Evolutionary conservation across 352 stramenopile species (phyloP).

Genomic region (Phytophthora ramorum): DNA sequence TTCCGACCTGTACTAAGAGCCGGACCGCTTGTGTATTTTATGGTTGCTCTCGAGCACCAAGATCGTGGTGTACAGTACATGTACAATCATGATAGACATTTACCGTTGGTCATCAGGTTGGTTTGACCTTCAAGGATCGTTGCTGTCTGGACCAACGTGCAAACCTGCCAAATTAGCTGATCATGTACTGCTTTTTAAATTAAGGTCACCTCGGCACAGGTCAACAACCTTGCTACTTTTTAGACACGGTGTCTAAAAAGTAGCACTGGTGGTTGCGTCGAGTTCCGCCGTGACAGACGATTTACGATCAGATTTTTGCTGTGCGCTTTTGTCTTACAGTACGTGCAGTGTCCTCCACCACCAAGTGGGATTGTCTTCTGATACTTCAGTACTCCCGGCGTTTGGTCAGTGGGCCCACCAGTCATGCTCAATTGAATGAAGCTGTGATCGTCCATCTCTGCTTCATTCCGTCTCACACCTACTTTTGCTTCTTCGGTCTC

Average conservation of each 20-base stretch:
- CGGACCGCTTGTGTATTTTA: conserved; percentile 9
- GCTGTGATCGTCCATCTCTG: not conserved
- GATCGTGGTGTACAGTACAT: not conserved
- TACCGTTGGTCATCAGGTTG: not conserved
- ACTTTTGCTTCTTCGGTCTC: conserved; percentile 18
- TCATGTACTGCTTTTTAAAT: too few species aligned
- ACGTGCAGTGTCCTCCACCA: not conserved
- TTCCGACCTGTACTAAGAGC: not conserved
- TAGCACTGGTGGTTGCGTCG: not conserved
- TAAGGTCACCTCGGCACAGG: too few species aligned
- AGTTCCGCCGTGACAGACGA: not conserved
- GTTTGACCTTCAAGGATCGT: not conserved
- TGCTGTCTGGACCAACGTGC: not conserved
- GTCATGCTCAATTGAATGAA: not conserved
- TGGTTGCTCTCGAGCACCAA: not conserved
- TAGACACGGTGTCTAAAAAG: too few species aligned
- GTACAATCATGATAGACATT: not conserved
- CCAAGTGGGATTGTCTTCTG: not conserved
- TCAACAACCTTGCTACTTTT: too few species aligned
- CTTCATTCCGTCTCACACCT: conserved; percentile 9
- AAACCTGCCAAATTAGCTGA: too few species aligned
- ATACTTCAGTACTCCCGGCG: not conserved
- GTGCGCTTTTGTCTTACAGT: not conserved
- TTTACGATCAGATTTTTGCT: conserved; percentile 1
- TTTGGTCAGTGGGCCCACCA: not conserved